These are phyloP conservation scores for Boletellus emodensis DNA, from an alignment of 768 basidiomycete genomes.

Conservation along the genomic window DNA sequence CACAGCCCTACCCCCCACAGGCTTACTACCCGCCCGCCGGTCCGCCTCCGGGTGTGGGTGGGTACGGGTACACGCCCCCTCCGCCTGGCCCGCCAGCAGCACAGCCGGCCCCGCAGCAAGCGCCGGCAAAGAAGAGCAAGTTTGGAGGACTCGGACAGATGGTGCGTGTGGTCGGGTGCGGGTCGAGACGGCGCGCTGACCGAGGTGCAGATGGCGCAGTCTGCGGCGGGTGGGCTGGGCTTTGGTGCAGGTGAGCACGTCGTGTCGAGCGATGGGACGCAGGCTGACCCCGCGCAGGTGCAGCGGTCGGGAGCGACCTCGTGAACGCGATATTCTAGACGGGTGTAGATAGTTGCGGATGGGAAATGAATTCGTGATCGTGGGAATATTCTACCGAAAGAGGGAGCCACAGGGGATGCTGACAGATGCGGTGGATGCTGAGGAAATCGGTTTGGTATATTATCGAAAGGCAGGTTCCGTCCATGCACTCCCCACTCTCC, in stretches of 20 bases:
- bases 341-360: conserved; percentile 13
- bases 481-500: conserved; percentile 20
- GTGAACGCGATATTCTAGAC: conserved; percentile 46
- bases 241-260: conserved; percentile 41
- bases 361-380: conserved; percentile 14
- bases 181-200: neutral
- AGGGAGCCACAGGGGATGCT: conserved; percentile 24
- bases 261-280: neutral
- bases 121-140: conserved; percentile 33
- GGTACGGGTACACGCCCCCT: conserved; percentile 12
- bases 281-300: conserved; percentile 30
- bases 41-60: conserved; percentile 10
- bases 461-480: conserved; percentile 24
- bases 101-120: conserved; percentile 31
- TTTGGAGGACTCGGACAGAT: conserved; percentile 38
- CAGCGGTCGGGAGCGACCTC: conserved; percentile 41
- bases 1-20: conserved; percentile 18
- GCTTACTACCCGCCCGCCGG: conserved; percentile 14
- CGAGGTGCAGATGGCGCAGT: conserved; percentile 25
- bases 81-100: conserved; percentile 38
- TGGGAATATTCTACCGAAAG: conserved; percentile 23
- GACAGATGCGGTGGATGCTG: conserved; percentile 30
- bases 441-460: conserved; percentile 27
- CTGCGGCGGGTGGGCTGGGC: conserved; percentile 41
- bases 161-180: conserved; percentile 22